phyloP scores from a whole-genome alignment of 495 filamentous ascomycete species.

The Niebla homalea region DNA sequence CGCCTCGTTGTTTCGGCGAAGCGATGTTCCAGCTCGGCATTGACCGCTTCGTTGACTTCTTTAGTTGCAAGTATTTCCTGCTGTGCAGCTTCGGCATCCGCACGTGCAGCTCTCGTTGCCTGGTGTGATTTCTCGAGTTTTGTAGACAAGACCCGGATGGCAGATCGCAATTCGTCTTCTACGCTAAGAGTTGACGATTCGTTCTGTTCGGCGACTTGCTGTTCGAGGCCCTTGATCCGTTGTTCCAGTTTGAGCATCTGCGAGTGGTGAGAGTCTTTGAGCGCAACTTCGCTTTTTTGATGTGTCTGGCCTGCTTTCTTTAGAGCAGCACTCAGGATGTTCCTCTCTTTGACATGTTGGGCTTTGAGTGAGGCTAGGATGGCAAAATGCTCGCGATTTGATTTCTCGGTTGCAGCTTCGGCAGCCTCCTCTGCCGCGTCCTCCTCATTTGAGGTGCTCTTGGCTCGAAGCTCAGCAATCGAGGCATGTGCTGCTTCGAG shows the following conservation, averaged over 20 bases:
- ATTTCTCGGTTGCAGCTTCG: conserved; percentile 27
- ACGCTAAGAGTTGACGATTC: neutral
- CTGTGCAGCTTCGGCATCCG: conserved; percentile 7
- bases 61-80: neutral
- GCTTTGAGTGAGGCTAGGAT: conserved; percentile 28
- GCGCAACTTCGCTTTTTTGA: conserved; percentile 25
- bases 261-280: conserved; percentile 6
- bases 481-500: conserved; percentile 26
- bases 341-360: conserved; percentile 31
- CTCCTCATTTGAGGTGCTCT: neutral
- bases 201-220: neutral
- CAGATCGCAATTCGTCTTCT: conserved; percentile 24
- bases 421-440: no score
- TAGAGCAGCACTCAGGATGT: conserved; percentile 26
- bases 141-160: conserved; percentile 22
- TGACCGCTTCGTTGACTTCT: conserved; percentile 9
- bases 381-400: conserved; percentile 27
- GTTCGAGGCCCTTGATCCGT: conserved; percentile 3
- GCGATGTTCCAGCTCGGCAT: conserved; percentile 16
- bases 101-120: neutral
- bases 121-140: conserved; percentile 8
- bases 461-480: conserved; percentile 3
- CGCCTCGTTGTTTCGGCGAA: conserved; percentile 34
- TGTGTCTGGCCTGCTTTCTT: conserved; percentile 26
- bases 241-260: conserved; percentile 1